Conservation (phyloP, 1,139 yeast species). For the Zygoascus sp. region DNA sequence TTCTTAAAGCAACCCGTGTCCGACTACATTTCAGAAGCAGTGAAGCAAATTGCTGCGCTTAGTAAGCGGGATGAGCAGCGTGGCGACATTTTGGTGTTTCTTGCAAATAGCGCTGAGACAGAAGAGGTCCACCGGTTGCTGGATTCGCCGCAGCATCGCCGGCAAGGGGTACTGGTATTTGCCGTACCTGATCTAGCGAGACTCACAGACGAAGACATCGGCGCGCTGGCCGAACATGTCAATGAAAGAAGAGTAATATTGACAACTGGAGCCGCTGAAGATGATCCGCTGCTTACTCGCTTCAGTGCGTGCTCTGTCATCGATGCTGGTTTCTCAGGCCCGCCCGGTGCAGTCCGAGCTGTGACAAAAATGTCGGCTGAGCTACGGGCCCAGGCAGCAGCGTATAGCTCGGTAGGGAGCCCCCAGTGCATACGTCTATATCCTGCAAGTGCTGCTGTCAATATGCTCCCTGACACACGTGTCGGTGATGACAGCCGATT, state of each 20-base stretch:
- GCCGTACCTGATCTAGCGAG: slow-evolving; percentile 45
- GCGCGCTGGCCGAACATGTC: background rate
- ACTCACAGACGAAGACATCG: slow-evolving; percentile 1
- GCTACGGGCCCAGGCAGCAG: slow-evolving; percentile 3
- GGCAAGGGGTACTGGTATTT: slow-evolving; percentile 45
- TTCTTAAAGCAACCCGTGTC: slow-evolving; percentile 68
- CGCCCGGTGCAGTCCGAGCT: slow-evolving; percentile 4
- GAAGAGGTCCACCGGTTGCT: slow-evolving; percentile 52
- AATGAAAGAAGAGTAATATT: slow-evolving; percentile 10
- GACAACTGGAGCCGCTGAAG: slow-evolving; percentile 9
- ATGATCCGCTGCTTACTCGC: slow-evolving; percentile 8
- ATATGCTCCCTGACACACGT: slow-evolving; percentile 38
- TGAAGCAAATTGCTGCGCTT: slow-evolving; percentile 70
- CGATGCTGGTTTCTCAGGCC: slow-evolving; percentile 63
- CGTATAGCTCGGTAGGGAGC: background rate
- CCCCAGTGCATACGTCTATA: slow-evolving; percentile 76
- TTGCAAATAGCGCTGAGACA: slow-evolving; percentile 87
- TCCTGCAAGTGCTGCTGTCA: slow-evolving; percentile 78
- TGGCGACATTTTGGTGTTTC: slow-evolving; percentile 72
- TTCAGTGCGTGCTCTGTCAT: slow-evolving; percentile 65
- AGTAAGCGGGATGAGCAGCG: slow-evolving; percentile 56
- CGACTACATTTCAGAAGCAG: slow-evolving; percentile 70
- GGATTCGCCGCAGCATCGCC: slow-evolving; percentile 34
- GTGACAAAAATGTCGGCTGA: slow-evolving; percentile 3
- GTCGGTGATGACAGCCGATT: slow-evolving; percentile 32